These are phyloP conservation scores for Macadamia integrifolia DNA, from an alignment of 164 flowering plant genomes.

Conservation along the genomic window DNA sequence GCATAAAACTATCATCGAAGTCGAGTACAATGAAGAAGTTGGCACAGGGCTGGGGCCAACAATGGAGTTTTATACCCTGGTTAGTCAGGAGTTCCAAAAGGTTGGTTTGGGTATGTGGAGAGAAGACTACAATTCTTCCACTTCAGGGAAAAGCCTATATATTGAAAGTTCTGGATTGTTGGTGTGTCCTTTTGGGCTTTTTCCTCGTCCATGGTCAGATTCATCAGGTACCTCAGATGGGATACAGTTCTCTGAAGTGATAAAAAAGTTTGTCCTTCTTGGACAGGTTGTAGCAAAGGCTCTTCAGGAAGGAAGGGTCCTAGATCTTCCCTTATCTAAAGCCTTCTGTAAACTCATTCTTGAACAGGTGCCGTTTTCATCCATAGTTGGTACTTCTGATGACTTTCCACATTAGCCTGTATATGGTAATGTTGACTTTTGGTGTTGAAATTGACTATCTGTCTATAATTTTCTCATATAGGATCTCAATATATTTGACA, in stretches of 20 bases:
- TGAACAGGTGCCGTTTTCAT: constrained; percentile 51
- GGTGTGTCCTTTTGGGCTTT: constrained; percentile 55
- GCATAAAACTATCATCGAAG: constrained; percentile 54
- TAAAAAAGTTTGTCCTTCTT: constrained; percentile 64
- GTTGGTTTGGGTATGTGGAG: constrained; percentile 88
- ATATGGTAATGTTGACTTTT: not conserved
- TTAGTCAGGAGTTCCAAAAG: constrained; percentile 85
- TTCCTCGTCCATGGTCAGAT: constrained; percentile 90
- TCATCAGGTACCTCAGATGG: constrained; percentile 22
- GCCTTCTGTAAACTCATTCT: constrained; percentile 80
- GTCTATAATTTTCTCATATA: constrained; percentile 19
- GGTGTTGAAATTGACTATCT: constrained; percentile 5
- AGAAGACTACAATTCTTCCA: constrained; percentile 32
- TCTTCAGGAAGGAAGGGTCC: constrained; percentile 85
- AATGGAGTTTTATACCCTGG: constrained; percentile 84
- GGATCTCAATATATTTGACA: constrained; percentile 76
- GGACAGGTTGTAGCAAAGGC: constrained; percentile 87
- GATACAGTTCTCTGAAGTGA: constrained; percentile 41
- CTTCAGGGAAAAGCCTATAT: constrained; percentile 8
- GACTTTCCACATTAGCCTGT: not conserved
- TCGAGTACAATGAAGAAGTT: constrained; percentile 75
- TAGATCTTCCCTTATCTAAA: constrained; percentile 81
- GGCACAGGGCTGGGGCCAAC: constrained; percentile 99
- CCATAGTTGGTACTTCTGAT: constrained; percentile 3
- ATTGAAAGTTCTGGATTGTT: constrained; percentile 22